phyloP scores from a whole-genome alignment of 768 basidiomycete genomes.

The Heimioporus sp. region DNA sequence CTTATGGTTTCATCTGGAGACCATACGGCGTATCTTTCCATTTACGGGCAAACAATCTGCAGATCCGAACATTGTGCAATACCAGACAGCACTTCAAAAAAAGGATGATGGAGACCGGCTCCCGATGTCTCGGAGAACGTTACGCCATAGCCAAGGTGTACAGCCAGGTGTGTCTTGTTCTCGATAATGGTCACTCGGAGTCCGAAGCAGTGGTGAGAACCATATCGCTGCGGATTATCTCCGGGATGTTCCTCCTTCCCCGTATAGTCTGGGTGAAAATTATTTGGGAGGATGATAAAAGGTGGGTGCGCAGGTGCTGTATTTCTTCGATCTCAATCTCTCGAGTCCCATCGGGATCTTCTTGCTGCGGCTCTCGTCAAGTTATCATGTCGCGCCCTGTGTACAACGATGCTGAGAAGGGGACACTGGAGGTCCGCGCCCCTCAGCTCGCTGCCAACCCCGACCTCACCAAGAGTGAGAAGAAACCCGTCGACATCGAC shows the following conservation, averaged over 20 bases:
- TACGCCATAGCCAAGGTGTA: constrained; percentile 2
- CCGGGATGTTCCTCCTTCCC: constrained; percentile 17
- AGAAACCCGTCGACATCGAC: constrained; percentile 32
- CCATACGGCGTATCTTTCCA: background rate
- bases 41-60: background rate
- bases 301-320: background rate
- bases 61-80: background rate
- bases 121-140: constrained; percentile 8
- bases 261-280: constrained; percentile 4
- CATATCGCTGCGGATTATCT: constrained; percentile 4
- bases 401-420: constrained; percentile 59
- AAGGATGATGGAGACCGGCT: constrained; percentile 7
- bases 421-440: constrained; percentile 46
- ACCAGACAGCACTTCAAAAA: background rate
- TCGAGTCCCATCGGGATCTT: constrained; percentile 9
- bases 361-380: constrained; percentile 8
- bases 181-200: constrained; percentile 12
- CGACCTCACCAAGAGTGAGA: constrained; percentile 37
- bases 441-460: constrained; percentile 28
- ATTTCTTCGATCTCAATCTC: background rate
- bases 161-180: background rate
- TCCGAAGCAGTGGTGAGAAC: constrained; percentile 10
- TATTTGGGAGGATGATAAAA: constrained; percentile 21
- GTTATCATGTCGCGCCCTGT: constrained; percentile 43
- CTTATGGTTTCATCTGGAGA: background rate